Percentiles rank a stretch among this genome's conserved stretches.
phyloP scores from a whole-genome alignment of 345 rosid species.

The Moricandia moricandioides region DNA sequence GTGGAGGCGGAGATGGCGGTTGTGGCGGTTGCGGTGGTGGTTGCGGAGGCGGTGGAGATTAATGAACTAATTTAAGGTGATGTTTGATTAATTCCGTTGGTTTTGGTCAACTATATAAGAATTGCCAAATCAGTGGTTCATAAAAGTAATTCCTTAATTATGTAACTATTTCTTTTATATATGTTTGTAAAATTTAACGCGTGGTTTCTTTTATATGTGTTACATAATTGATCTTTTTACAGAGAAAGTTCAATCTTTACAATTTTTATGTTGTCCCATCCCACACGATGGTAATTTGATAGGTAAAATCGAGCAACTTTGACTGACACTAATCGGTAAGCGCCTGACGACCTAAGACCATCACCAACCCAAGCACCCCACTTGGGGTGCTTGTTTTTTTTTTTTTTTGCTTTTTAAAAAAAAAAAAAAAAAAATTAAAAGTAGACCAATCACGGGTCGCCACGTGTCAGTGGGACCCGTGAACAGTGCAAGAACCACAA shows the following conservation, averaged over 20 bases:
- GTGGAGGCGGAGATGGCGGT: not conserved
- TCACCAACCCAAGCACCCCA: too few relatives aligned
- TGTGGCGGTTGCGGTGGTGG: conserved; percentile 12
- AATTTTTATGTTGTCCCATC: not conserved
- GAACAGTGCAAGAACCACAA: too few relatives aligned
- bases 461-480: too few relatives aligned
- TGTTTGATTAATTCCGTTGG: not conserved
- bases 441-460: too few relatives aligned
- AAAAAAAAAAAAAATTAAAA: too few relatives aligned
- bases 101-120: not conserved
- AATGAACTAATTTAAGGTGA: not conserved
- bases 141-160: not conserved
- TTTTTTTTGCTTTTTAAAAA: too few relatives aligned
- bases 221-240: too few relatives aligned
- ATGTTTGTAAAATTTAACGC: not conserved
- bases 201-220: not conserved
- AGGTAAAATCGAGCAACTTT: not conserved
- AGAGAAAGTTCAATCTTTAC: not conserved
- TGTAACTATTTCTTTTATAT: not conserved
- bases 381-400: too few relatives aligned
- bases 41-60: conserved; percentile 24
- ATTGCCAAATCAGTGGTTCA: not conserved
- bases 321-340: not conserved
- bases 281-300: not conserved
- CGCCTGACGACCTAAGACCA: not conserved